These are phyloP conservation scores for Fomitopsis pinicola DNA, from an alignment of 1,284 basidiomycete species.

Conservation along the genomic window DNA sequence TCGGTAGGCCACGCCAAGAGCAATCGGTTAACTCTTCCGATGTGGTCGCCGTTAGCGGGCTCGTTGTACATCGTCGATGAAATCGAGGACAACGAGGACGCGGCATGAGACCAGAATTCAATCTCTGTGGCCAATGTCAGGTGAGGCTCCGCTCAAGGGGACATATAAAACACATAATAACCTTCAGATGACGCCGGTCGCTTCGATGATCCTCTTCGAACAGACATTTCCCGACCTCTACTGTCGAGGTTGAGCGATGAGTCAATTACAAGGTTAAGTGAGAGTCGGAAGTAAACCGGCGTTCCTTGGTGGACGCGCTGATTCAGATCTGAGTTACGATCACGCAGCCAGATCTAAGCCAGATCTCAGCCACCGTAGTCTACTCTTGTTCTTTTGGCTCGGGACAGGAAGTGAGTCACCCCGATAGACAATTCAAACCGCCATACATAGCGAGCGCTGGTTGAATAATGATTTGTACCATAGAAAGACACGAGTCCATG, in stretches of 20 bases:
- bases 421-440: too few species aligned
- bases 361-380: neutral
- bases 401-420: too few species aligned
- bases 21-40: constrained; percentile 66
- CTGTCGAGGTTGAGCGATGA: neutral
- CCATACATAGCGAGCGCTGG: neutral
- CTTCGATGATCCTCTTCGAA: constrained; percentile 44
- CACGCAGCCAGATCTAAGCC: neutral
- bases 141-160: neutral
- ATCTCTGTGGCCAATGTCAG: constrained; percentile 42
- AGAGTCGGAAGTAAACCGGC: neutral
- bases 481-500: too few species aligned
- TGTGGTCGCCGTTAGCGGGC: constrained; percentile 48
- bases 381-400: too few species aligned
- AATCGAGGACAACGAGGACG: constrained; percentile 49
- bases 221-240: constrained; percentile 37
- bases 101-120: constrained; percentile 66
- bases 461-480: neutral
- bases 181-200: constrained; percentile 61
- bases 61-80: constrained; percentile 52
- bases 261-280: neutral
- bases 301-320: neutral
- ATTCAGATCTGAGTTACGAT: neutral
- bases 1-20: constrained; percentile 68
- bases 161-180: constrained; percentile 14